Conservation (phyloP, 495 filamentous ascomycete species). For the Rusavskia elegans region DNA sequence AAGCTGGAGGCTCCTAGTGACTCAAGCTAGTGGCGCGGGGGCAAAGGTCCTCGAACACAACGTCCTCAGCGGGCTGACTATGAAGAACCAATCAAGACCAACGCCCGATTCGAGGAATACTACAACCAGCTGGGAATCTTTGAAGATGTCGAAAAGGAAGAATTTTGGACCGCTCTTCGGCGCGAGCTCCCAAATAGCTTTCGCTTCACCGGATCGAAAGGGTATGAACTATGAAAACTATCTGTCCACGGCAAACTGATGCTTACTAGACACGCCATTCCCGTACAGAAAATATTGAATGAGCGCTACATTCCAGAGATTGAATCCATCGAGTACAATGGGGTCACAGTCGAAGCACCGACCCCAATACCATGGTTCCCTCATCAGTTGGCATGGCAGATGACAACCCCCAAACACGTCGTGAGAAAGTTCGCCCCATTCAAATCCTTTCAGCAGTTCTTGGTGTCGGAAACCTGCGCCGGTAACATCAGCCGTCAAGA, state of each 20-base stretch:
- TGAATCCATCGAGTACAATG: conserved; percentile 64
- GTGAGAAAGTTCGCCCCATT: conserved; percentile 85
- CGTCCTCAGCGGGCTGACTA: conserved; percentile 27
- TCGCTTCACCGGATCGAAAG: conserved; percentile 85
- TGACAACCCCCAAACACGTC: conserved; percentile 91
- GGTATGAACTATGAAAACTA: conserved; percentile 28
- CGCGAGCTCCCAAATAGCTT: conserved; percentile 89
- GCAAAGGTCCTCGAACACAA: conserved; percentile 16
- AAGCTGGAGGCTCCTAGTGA: conserved; percentile 6
- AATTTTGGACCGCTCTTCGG: conserved; percentile 69
- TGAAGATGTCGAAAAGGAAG: conserved; percentile 50
- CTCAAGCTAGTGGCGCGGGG: conserved; percentile 15
- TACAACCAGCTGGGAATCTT: conserved; percentile 66
- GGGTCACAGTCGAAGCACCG: conserved; percentile 63
- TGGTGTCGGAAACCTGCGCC: conserved; percentile 93
- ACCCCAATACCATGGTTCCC: conserved; percentile 78
- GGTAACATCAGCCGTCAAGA: conserved; percentile 97
- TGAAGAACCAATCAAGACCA: conserved; percentile 47
- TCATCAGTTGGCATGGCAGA: conserved; percentile 82
- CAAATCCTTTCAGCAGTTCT: conserved; percentile 86
- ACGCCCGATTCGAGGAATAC: conserved; percentile 64
- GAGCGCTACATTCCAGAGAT: conserved; percentile 85
- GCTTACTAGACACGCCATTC: conserved; percentile 54
- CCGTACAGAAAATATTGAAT: conserved; percentile 69
- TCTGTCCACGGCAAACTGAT: conserved; percentile 5